These are phyloP conservation scores for Acanthochlamys bracteata DNA, from an alignment of 106 monocot species.

Conservation along the genomic window DNA sequence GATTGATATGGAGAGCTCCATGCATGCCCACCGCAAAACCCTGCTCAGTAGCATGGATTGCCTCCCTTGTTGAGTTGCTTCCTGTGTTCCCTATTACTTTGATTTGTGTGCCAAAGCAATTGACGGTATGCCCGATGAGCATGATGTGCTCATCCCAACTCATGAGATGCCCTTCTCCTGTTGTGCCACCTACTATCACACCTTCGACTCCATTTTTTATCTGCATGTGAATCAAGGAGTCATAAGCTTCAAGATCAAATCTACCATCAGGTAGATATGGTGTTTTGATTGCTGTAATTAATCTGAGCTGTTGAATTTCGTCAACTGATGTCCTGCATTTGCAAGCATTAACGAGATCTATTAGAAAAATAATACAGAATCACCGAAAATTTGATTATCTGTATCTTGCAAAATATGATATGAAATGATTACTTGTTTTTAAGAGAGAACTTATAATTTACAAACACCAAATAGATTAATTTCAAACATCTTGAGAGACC, in stretches of 20 bases:
- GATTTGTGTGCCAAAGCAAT: slow-evolving; percentile 73
- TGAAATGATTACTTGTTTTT: background rate
- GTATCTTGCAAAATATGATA: background rate
- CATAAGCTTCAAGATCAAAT: slow-evolving; percentile 88
- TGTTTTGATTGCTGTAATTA: slow-evolving; percentile 91
- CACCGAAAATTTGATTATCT: background rate
- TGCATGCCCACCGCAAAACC: slow-evolving; percentile 97
- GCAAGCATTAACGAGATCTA: slow-evolving; percentile 1
- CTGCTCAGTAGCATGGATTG: slow-evolving; percentile 82
- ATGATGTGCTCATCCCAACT: slow-evolving; percentile 99
- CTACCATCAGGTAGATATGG: slow-evolving; percentile 91
- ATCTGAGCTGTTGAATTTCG: slow-evolving; percentile 61
- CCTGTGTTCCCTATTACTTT: slow-evolving; percentile 93
- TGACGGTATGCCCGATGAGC: slow-evolving; percentile 88
- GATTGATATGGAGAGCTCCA: slow-evolving; percentile 86
- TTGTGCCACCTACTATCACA: slow-evolving; percentile 89
- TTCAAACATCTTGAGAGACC: too few species aligned
- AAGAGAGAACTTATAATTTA: too few species aligned
- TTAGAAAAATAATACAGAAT: background rate
- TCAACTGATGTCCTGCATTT: slow-evolving; percentile 58
- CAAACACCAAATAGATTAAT: too few species aligned
- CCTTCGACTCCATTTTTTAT: slow-evolving; percentile 72
- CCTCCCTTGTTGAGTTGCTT: slow-evolving; percentile 90
- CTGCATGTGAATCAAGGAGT: slow-evolving; percentile 63
- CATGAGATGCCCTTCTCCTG: slow-evolving; percentile 97